Conservation (phyloP, 1,139 yeast species). For the Yamadazyma epiphylla region DNA sequence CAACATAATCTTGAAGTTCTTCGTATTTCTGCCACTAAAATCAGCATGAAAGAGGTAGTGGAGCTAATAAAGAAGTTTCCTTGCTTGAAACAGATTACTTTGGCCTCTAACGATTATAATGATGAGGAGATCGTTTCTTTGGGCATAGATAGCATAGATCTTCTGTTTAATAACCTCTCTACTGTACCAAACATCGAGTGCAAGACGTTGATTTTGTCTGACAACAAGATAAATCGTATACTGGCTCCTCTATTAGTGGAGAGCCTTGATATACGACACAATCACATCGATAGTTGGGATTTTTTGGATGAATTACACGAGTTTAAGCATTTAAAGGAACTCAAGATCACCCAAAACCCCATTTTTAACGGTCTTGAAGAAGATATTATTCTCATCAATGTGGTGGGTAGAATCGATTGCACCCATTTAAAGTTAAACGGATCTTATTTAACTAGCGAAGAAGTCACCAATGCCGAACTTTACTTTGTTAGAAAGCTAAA, state of each 20-base stretch:
- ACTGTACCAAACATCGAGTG: conserved; percentile 23
- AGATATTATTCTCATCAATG: conserved; percentile 24
- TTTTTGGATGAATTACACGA: conserved; percentile 39
- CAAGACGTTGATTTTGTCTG: conserved; percentile 18
- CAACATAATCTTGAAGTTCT: conserved; percentile 20
- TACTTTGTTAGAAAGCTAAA: conserved; percentile 56
- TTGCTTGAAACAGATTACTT: conserved; percentile 32
- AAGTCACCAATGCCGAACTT: conserved; percentile 62
- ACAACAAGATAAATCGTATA: conserved; percentile 19
- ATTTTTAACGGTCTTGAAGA: conserved; percentile 23
- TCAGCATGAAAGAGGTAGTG: conserved; percentile 18
- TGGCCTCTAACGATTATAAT: conserved; percentile 45
- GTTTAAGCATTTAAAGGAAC: conserved; percentile 31
- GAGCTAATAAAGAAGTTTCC: conserved; percentile 39
- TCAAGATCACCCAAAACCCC: conserved; percentile 55
- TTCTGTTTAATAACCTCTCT: conserved; percentile 42
- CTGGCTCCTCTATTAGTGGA: conserved; percentile 4
- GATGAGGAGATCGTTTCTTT: conserved; percentile 17
- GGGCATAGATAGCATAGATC: conserved; percentile 28
- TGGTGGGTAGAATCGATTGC: conserved; percentile 49
- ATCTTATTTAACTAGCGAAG: conserved; percentile 37
- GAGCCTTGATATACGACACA: conserved; percentile 46
- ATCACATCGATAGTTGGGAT: conserved; percentile 43
- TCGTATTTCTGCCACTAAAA: conserved; percentile 26
- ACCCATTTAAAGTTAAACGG: conserved; percentile 50